A percentile compares a stretch with the other conserved stretches of the same genome.
Evolutionary conservation across 2,329 filamentous ascomycete species (phyloP).

Genomic region (Elsinoe batatas): DNA sequence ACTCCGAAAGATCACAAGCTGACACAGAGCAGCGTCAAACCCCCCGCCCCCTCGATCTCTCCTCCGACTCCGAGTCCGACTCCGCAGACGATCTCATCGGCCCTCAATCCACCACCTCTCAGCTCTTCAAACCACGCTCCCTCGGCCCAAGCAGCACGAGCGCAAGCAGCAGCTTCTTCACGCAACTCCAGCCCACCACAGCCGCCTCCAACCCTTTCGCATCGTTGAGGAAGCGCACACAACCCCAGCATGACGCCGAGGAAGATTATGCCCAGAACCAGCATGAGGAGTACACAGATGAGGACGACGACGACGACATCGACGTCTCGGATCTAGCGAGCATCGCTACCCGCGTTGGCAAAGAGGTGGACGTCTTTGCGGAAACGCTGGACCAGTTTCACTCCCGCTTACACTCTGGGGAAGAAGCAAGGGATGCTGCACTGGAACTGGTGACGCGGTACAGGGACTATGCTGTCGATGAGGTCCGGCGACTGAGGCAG

Average conservation of each 20-base stretch:
- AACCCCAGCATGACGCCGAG: neutral
- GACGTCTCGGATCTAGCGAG: slow-evolving; percentile 43
- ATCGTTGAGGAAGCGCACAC: neutral
- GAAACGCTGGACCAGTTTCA: slow-evolving; percentile 68
- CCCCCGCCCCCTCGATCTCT: neutral
- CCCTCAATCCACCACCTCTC: neutral
- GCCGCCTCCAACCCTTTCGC: neutral
- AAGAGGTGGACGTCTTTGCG: slow-evolving; percentile 81
- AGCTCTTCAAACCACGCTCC: neutral
- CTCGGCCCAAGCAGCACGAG: neutral
- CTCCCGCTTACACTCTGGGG: slow-evolving; percentile 37
- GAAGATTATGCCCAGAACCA: neutral
- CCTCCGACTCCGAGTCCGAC: neutral
- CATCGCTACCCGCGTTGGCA: slow-evolving; percentile 59
- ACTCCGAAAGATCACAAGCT: neutral
- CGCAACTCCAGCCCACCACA: neutral
- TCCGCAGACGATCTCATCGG: neutral
- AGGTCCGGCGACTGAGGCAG: slow-evolving; percentile 37
- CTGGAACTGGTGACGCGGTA: slow-evolving; percentile 48
- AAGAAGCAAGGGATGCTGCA: slow-evolving; percentile 50
- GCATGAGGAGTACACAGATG: slow-evolving; percentile 15
- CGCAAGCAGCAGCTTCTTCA: neutral
- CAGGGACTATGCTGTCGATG: slow-evolving; percentile 43
- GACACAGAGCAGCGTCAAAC: neutral
- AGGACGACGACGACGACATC: slow-evolving; percentile 5